Base-by-base conservation (phyloP, 202 grass and related monocot genomes). In the Miscanthus sacchariflorus region DNA sequence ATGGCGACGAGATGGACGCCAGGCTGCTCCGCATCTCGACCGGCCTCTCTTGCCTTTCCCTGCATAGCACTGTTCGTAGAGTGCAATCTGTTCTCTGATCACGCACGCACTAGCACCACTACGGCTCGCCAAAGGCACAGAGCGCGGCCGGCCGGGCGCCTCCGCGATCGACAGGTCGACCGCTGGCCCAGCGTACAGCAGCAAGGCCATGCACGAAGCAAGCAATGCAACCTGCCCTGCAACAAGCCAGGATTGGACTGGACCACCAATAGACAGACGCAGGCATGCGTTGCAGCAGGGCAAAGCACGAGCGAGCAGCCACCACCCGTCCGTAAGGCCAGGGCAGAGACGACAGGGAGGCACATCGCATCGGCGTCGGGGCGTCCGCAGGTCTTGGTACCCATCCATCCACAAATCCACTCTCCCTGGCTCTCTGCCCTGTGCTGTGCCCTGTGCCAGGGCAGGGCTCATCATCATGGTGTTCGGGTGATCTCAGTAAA, bases 41-140 rank as follows among this genome's bases (percentile, higher is more conserved):
- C 18, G 2, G 2, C 17, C 9, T 6, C 21, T 39, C 7, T 43
- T 13, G n/a, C 38, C 50, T 63, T 24, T 33, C 36, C 82, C 90
- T 79, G 90, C 78, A 79, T 82, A 88, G 25, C 90, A 86, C 87
- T 83, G 79, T 66, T 66, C 10, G 80, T 68, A 44, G 80, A 68
- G 89, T 84, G 84, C 36, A 90, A 82, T 83, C 79, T 18, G 72
- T 4, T 71, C 71, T 5, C 15, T 52, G 72, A 15, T 69, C 83
- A 54, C 54, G 73, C 83, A 54, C 54, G 73, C 33, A 12, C 5
- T 6, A 4, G 59, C 59, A 12, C 19, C 54, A 39, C 83, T n/a
- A 68, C 79, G 18, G 24, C 2, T 13, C 71, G 54, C 25, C 40
- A 68, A 38, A 59, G 56, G 18, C 19, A 21, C 84, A 56, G 88